These are phyloP conservation scores for Cladosporium cucumerinum DNA, from an alignment of 2,329 filamentous ascomycete species.

Conservation along the genomic window DNA sequence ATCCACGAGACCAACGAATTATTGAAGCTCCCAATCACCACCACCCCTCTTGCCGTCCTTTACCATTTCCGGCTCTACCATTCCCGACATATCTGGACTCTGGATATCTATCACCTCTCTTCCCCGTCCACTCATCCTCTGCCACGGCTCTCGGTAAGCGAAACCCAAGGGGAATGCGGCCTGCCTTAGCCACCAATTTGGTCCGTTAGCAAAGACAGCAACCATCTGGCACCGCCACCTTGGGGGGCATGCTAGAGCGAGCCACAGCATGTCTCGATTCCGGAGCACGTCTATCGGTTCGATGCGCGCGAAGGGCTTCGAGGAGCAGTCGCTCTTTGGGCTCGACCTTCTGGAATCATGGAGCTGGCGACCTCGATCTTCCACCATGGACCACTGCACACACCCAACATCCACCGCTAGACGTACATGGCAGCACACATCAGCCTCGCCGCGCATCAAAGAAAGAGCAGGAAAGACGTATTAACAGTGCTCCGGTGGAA, in stretches of 20 bases:
- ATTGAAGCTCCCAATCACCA: not conserved
- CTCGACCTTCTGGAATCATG: constrained; percentile 56
- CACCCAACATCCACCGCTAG: not conserved
- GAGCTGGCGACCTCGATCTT: constrained; percentile 46
- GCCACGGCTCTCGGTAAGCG: not conserved
- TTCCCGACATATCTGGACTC: not conserved
- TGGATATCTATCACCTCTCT: not conserved
- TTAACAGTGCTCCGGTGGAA: not conserved
- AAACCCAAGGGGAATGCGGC: constrained; percentile 6
- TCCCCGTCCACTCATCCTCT: not conserved
- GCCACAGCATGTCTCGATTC: constrained; percentile 57
- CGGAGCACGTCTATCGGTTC: constrained; percentile 52
- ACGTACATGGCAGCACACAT: not conserved
- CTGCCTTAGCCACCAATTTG: not conserved
- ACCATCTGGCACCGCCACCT: constrained; percentile 1
- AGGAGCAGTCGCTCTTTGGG: constrained; percentile 50
- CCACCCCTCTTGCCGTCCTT: not conserved
- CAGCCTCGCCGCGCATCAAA: not conserved
- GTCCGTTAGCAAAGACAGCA: not conserved
- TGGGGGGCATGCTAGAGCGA: constrained; percentile 55
- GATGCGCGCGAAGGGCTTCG: constrained; percentile 37
- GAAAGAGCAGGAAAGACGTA: not conserved
- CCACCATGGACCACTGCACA: constrained; percentile 26
- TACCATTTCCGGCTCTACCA: not conserved
- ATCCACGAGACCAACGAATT: not conserved